A percentile compares a stretch with the other conserved stretches of the same genome.
phyloP scores from a whole-genome alignment of 108 stramenopile species.

The Fragilaria radians region DNA sequence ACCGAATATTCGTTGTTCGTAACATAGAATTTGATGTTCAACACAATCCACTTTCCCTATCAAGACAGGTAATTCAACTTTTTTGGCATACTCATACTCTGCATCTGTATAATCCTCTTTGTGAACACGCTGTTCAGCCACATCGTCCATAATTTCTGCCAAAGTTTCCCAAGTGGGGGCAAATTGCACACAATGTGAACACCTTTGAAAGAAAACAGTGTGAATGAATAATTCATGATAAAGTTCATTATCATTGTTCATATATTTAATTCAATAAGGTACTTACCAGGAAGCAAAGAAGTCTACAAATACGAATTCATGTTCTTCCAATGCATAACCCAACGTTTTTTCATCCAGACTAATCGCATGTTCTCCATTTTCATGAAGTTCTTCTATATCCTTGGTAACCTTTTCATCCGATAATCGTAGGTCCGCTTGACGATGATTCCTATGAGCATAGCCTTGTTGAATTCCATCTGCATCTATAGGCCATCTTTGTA shows the following conservation, averaged over 20 bases:
- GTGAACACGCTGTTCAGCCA: constrained; percentile 35
- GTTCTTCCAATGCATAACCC: constrained; percentile 24
- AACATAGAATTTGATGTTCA: constrained; percentile 60
- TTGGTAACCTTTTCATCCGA: constrained; percentile 57
- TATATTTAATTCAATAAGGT: background rate
- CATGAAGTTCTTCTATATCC: constrained; percentile 80
- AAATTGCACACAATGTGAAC: constrained; percentile 73
- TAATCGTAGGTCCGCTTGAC: constrained; percentile 25
- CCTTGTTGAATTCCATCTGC: constrained; percentile 6
- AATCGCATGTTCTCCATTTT: constrained; percentile 70
- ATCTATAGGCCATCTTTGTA: constrained; percentile 1
- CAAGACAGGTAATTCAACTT: constrained; percentile 66
- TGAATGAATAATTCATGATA: background rate
- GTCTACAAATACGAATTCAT: constrained; percentile 46
- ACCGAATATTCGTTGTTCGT: constrained; percentile 61
- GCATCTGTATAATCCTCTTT: constrained; percentile 41
- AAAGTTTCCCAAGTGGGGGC: constrained; percentile 85
- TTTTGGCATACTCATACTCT: constrained; percentile 45
- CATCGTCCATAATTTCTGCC: constrained; percentile 71
- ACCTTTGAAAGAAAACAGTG: constrained; percentile 50
- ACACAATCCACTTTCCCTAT: constrained; percentile 86
- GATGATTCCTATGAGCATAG: background rate
- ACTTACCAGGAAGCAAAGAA: constrained; percentile 46
- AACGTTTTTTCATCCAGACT: constrained; percentile 41
- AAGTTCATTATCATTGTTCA: background rate